Base-by-base conservation (phyloP, 2,329 filamentous ascomycete species). In the Talaromyces sp. region DNA sequence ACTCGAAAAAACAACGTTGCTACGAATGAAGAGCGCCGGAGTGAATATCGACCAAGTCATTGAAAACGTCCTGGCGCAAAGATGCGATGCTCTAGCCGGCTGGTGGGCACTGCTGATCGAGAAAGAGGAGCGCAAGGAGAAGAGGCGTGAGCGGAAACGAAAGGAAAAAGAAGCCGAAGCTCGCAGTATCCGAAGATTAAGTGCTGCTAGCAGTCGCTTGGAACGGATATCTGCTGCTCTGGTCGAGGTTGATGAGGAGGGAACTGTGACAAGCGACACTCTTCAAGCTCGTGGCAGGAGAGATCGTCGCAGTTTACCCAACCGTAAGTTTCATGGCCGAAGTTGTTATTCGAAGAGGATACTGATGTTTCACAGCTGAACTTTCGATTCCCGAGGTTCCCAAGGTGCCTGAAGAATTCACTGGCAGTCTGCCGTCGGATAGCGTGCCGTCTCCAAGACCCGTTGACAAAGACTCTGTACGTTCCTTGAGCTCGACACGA, bases 91-190 rank as follows among this genome's bases (percentile, higher is more conserved):
- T 6, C 79, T 99, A 54, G 91, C 92, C 56, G 94, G 94, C 6
- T 99, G 94, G 94, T 99, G 94, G 94, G 90, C 91, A 3, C 76
- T 99, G 29, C 78, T 99, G 43, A 86, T 97, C 10, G 94, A 97
- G 70, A 99, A 97, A 73, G 94, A 99, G 71, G 86, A 92, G 71
- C 86, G 92, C 9, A 99, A 99, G 74, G 88, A 92, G 65, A 83
- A 79, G 63, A 83, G 92, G 62, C 82, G 88, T 63, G 92, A 97
- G 68, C 85, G 86, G 57, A 97, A 93, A 71, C 85, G 93, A 9
- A 91, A 84, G 70, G 92, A 97, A 71, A 87, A 86, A 67, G 92
- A 99, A 68, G 82, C 84, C 1, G 91, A 97, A 69, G 86, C 86
- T 60, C 88, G 91, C 72, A 90, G 86, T 63, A 81, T 94, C 31